Evolutionary conservation across 139 green algal species (phyloP).

Genomic region (Tetraselmis striata): DNA sequence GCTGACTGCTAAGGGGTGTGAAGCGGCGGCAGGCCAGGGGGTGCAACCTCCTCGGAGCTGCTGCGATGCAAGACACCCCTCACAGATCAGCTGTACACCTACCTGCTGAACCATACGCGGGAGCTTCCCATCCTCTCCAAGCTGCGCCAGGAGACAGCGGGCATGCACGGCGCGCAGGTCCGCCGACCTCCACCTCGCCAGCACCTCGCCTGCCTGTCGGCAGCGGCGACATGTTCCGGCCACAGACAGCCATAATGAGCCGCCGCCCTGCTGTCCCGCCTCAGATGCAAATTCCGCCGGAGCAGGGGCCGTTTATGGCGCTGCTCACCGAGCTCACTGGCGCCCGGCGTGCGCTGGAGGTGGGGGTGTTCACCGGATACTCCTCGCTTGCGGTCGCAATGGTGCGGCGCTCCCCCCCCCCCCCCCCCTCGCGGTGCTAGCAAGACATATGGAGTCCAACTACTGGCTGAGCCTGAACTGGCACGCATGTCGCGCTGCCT

Average conservation of each 20-base stretch:
- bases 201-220: no score
- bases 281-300: conserved; percentile 48
- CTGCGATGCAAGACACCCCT: conserved; percentile 10
- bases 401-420: conserved; percentile 17
- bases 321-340: conserved; percentile 61
- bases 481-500: neutral
- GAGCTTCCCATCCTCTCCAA: conserved; percentile 41
- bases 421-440: neutral
- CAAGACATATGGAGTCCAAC: no score
- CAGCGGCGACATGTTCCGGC: neutral
- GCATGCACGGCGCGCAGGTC: conserved; percentile 51
- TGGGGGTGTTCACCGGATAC: conserved; percentile 89
- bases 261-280: no score
- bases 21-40: no score
- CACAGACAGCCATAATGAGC: neutral
- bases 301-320: conserved; percentile 73
- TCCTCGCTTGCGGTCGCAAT: conserved; percentile 63
- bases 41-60: neutral
- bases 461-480: no score
- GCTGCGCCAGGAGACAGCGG: conserved; percentile 52
- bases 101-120: conserved; percentile 60
- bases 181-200: conserved; percentile 28
- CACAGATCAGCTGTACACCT: conserved; percentile 44
- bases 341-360: conserved; percentile 43
- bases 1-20: no score